Conservation (phyloP, 1,284 basidiomycete species). For the Puccinia hordei region DNA sequence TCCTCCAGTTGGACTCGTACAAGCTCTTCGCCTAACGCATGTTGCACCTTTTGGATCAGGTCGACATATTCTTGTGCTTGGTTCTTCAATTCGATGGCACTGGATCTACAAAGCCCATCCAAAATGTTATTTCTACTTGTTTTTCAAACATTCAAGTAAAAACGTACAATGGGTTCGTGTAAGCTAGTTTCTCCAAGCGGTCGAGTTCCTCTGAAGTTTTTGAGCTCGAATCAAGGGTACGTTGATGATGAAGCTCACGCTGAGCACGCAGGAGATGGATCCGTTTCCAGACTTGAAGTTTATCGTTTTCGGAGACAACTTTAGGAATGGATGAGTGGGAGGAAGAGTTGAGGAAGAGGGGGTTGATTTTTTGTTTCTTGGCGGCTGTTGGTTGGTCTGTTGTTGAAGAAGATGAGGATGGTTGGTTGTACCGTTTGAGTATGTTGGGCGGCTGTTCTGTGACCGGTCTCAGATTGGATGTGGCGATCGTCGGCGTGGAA, state of each 20-base stretch:
- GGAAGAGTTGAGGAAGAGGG: slow-evolving; percentile 3
- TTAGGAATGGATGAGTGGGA: no score
- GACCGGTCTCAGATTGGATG: neutral
- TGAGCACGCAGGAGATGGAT: neutral
- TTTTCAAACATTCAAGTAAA: neutral
- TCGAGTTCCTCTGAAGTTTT: neutral
- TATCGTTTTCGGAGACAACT: neutral
- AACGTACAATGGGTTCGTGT: neutral
- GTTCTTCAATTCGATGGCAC: slow-evolving; percentile 12
- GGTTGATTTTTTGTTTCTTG: slow-evolving; percentile 1
- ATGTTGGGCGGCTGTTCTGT: neutral
- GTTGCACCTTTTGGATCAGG: slow-evolving; percentile 9
- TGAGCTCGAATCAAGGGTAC: neutral
- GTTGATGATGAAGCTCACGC: neutral
- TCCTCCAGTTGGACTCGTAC: slow-evolving; percentile 40
- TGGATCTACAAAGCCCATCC: neutral
- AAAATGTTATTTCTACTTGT: neutral
- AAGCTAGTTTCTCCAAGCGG: neutral
- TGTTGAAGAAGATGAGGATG: no score
- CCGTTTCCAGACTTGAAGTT: neutral
- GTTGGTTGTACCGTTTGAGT: neutral
- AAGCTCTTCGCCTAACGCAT: slow-evolving; percentile 23
- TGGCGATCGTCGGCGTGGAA: neutral
- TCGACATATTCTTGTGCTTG: slow-evolving; percentile 5
- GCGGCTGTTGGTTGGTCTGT: neutral